Evolutionary conservation across 2,329 filamentous ascomycete genomes (phyloP).

Genomic region (Aaosphaeria pasadenensis): DNA sequence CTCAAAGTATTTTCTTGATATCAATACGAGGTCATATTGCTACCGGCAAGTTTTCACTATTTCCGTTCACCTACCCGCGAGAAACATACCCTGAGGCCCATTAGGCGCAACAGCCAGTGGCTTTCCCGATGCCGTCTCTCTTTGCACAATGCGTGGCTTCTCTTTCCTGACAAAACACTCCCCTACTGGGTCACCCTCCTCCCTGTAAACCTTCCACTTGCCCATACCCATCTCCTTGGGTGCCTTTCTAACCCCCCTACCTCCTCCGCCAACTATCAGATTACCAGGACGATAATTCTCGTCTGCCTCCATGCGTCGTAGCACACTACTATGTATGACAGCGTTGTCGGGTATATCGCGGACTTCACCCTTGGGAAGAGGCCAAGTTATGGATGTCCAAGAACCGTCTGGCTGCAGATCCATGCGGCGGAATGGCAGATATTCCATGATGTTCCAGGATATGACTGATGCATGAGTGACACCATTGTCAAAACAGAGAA

Average conservation of each 20-base stretch:
- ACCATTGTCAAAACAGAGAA: conserved; percentile 63
- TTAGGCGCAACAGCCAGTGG: conserved; percentile 6
- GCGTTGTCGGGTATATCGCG: conserved; percentile 71
- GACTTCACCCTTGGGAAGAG: conserved; percentile 72
- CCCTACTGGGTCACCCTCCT: conserved; percentile 65
- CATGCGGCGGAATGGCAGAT: conserved; percentile 77
- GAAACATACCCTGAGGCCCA: conserved; percentile 9
- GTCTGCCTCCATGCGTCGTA: conserved; percentile 66
- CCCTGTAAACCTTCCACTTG: conserved; percentile 65
- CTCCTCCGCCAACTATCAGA: conserved; percentile 75
- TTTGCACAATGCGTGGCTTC: conserved; percentile 7
- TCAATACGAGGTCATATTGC: too few species aligned
- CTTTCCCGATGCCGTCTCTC: neutral
- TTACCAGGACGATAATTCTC: conserved; percentile 71
- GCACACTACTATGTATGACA: conserved; percentile 70
- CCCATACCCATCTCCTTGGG: conserved; percentile 64
- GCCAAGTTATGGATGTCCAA: conserved; percentile 80
- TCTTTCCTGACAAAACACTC: conserved; percentile 59
- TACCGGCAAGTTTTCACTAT: too few species aligned
- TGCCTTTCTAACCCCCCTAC: conserved; percentile 63
- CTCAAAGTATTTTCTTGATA: too few species aligned
- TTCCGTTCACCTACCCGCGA: neutral
- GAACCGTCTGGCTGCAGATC: conserved; percentile 69
- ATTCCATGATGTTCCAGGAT: conserved; percentile 77
- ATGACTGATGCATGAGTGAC: conserved; percentile 55